Evolutionary conservation across 1,284 basidiomycete species (phyloP), one percentile per base, ranked within the genome.

Genomic region (Heterobasidion annosum): DNA sequence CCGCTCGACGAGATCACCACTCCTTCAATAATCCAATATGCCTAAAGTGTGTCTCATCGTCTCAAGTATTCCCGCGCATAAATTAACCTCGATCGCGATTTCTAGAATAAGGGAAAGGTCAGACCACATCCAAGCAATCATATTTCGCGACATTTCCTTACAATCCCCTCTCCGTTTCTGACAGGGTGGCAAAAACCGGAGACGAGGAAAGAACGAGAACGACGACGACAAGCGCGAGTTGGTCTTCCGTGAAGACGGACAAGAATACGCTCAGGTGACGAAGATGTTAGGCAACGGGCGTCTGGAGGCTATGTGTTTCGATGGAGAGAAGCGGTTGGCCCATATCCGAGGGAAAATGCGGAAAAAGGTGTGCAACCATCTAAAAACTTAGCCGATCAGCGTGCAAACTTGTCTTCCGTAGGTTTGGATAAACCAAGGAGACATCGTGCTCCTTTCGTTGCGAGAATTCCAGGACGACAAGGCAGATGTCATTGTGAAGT

Each of bases 371-470:
- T 58, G 81, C 69, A 12, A 50, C 46, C 46, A n/a, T 3, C 2
- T 34, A 34, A n/a, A 34, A 37, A 12, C 34, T 10, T 33, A 16
- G 42, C 51, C 13, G 25, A 25, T 1, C 32, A 34, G 16, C 15
- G 33, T 54, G 16, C 16, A 13, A 48, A 25, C 15, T 12, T 33
- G 13, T 52, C 34, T 10, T 48, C 48, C 40, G 35, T 63, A 97
- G 94, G 95, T 99, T 64, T 99, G 97, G 97, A 99, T 99, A 72
- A 97, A 97, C 69, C 92, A 95, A 65, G 97, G 97, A 63, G 97
- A 99, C 68, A 98, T 99, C 68, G 88, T 99, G 59, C 79, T 99
- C 47, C 78, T 99, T 43, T 99, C 96, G 34, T 80, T 99, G 53
- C 91, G 97, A 63, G 97, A 99, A 55, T 99, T 99, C 83, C 96